A percentile compares a stretch with the other conserved stretches of the same genome.
These are phyloP conservation scores for Mortierella sp. DNA, from an alignment of 371 early-diverging fungal species.

Conservation along the genomic window DNA sequence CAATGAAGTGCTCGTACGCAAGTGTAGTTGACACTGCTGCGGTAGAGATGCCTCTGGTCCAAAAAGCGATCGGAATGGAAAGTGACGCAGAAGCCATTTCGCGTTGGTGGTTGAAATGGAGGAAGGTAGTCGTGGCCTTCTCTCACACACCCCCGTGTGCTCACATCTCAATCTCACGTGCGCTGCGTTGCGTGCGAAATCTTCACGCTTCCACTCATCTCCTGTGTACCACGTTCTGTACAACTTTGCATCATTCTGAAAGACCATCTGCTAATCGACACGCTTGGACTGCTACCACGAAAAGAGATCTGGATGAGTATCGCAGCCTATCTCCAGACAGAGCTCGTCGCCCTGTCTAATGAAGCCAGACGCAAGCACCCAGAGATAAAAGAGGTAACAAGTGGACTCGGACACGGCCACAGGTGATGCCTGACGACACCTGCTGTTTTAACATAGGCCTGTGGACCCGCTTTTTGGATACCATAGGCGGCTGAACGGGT, in stretches of 20 bases:
- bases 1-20: slow-evolving; percentile 52
- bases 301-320: slow-evolving; percentile 36
- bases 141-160: no score
- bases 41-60: slow-evolving; percentile 21
- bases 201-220: no score
- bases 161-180: slow-evolving; percentile 1
- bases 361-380: slow-evolving; percentile 93
- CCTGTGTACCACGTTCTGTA: no score
- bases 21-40: slow-evolving; percentile 25
- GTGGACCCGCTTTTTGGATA: neutral
- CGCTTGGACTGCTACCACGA: neutral
- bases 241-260: no score
- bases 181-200: no score
- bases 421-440: no score
- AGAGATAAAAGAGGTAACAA: slow-evolving; percentile 91
- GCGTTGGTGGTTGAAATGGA: neutral
- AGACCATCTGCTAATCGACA: neutral
- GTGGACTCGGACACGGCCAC: neutral
- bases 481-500: slow-evolving; percentile 69
- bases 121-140: neutral
- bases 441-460: neutral
- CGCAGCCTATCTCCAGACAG: slow-evolving; percentile 80
- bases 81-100: slow-evolving; percentile 38
- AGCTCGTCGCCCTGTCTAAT: slow-evolving; percentile 86
- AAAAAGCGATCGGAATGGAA: slow-evolving; percentile 50